Conservation (phyloP, 495 filamentous ascomycete genomes). For the Aspergillus affinis region DNA sequence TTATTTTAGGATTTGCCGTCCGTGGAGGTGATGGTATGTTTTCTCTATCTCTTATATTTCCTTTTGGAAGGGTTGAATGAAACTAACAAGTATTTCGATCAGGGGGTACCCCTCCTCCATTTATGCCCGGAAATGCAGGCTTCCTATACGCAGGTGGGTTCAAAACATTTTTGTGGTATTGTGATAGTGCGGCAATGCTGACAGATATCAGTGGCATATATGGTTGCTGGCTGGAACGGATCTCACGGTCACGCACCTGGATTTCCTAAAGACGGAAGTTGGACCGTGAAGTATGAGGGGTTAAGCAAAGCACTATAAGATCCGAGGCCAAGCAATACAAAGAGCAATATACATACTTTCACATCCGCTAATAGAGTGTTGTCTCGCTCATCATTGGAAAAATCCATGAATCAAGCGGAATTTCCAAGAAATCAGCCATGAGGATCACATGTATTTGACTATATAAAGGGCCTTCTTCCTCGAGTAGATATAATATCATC, state of each 20-base stretch:
- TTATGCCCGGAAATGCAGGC: conserved; percentile 21
- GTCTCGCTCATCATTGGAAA: too few relatives aligned
- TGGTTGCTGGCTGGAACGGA: conserved; percentile 17
- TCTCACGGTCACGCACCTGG: conserved; percentile 15
- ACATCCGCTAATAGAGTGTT: too few relatives aligned
- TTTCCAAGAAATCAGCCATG: too few relatives aligned
- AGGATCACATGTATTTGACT: too few relatives aligned
- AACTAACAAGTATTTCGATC: neutral
- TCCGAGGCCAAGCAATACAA: too few relatives aligned
- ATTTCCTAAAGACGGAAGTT: conserved; percentile 15
- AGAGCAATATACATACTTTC: too few relatives aligned
- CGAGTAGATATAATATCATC: too few relatives aligned
- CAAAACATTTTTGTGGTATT: too few relatives aligned
- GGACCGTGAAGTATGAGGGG: conserved; percentile 18
- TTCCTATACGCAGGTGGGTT: conserved; percentile 18
- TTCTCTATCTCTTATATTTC: neutral
- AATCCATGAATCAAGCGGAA: too few relatives aligned
- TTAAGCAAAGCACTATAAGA: conserved; percentile 10
- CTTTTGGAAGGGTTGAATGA: neutral
- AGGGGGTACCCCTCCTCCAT: conserved; percentile 19
- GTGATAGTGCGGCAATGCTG: neutral
- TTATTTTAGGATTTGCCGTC: conserved; percentile 14
- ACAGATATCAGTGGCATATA: conserved; percentile 15
- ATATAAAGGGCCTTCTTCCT: too few relatives aligned
- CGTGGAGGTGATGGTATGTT: conserved; percentile 15